Percentiles rank a stretch among this genome's conserved stretches.
Evolutionary conservation across 2,329 filamentous ascomycete genomes (phyloP).

Genomic region (Hypoxylon sp.): DNA sequence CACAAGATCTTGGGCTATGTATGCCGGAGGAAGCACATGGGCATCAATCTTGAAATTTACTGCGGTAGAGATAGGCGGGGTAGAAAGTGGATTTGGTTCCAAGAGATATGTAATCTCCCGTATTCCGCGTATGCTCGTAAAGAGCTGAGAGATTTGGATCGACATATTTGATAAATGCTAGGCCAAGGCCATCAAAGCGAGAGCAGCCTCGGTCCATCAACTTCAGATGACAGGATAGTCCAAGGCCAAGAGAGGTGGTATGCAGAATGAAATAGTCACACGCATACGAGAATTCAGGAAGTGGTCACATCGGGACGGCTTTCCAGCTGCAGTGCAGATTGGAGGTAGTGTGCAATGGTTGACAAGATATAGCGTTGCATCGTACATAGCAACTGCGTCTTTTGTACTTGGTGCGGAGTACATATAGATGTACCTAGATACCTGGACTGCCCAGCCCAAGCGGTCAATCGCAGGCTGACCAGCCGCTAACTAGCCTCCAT

Average conservation of each 20-base stretch:
- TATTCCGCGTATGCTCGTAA: conserved; percentile 16
- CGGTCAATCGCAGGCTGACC: conserved; percentile 18
- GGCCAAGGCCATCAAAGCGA: conserved; percentile 12
- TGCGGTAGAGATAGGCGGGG: conserved; percentile 17
- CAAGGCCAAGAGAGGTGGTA: conserved; percentile 16
- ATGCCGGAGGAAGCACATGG: conserved; percentile 26
- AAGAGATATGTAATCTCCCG: conserved; percentile 29
- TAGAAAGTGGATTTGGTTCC: conserved; percentile 16
- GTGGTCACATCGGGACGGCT: conserved; percentile 19
- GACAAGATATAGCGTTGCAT: conserved; percentile 12
- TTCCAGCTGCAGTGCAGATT: conserved; percentile 3
- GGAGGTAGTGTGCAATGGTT: conserved; percentile 4
- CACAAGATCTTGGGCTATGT: conserved; percentile 27
- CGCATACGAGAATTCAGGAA: conserved; percentile 24
- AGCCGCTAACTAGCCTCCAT: background rate
- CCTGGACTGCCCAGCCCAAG: conserved; percentile 7
- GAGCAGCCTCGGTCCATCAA: conserved; percentile 22
- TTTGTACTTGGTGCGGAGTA: conserved; percentile 32
- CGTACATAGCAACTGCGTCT: background rate
- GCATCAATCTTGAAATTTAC: conserved; percentile 21
- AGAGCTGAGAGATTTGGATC: conserved; percentile 38
- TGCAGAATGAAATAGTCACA: conserved; percentile 24
- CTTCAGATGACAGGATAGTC: conserved; percentile 1
- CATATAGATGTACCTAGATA: background rate
- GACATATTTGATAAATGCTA: conserved; percentile 24